These are phyloP conservation scores for Aspergillus kassunensis DNA, from an alignment of 495 filamentous ascomycete genomes.

Conservation along the genomic window DNA sequence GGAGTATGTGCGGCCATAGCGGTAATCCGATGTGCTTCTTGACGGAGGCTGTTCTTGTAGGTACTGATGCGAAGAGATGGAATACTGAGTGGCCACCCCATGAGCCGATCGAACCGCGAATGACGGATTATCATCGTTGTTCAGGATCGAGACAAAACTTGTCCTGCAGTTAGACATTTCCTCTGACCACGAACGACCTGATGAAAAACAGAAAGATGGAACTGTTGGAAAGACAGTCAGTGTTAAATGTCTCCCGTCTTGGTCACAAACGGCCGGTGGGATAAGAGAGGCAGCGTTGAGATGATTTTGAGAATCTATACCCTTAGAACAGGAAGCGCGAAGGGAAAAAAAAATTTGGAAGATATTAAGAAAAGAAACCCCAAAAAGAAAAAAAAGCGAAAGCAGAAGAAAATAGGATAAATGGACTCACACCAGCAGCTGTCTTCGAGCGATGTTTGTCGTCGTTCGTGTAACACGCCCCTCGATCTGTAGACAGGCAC, in stretches of 20 bases:
- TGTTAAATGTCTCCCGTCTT: not conserved
- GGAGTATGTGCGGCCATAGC: conserved; percentile 24
- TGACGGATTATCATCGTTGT: conserved; percentile 48
- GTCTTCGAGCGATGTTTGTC: conserved; percentile 39
- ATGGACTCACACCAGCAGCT: conserved; percentile 33
- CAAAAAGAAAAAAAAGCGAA: conserved; percentile 6
- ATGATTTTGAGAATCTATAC: not conserved
- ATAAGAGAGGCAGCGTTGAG: not conserved
- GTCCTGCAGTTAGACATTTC: conserved; percentile 36
- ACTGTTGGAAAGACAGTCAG: not conserved
- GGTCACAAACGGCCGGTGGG: not conserved
- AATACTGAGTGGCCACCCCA: conserved; percentile 28
- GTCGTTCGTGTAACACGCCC: conserved; percentile 33
- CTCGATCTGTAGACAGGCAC: conserved; percentile 30
- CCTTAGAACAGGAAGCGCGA: conserved; percentile 15
- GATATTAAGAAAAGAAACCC: not conserved
- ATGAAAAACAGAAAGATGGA: conserved; percentile 2
- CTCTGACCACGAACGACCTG: conserved; percentile 15
- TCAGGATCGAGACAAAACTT: conserved; percentile 46
- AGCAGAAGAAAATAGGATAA: conserved; percentile 9
- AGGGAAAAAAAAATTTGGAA: not conserved
- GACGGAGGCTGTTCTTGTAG: conserved; percentile 24
- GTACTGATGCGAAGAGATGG: conserved; percentile 28
- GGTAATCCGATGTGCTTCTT: conserved; percentile 20
- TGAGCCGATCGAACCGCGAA: conserved; percentile 45